Conservation (phyloP, 345 rosid species). For the Clarkia xantiana region DNA sequence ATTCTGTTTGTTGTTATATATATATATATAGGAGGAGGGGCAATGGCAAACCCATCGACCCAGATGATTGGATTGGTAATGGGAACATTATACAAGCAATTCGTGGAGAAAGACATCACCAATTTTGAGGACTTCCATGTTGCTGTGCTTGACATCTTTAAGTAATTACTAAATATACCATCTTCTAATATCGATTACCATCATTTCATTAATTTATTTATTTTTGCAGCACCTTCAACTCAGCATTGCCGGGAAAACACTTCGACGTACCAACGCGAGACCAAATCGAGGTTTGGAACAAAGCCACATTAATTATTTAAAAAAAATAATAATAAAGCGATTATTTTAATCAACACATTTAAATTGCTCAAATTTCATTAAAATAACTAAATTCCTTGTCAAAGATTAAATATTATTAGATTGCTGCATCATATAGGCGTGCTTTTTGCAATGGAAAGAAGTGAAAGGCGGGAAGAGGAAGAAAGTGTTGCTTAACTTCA, state of each 20-base stretch:
- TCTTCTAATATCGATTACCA: too few relatives aligned
- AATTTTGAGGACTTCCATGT: too few relatives aligned
- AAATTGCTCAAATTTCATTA: too few relatives aligned
- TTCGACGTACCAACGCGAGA: slow-evolving; percentile 46
- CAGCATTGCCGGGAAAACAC: slow-evolving; percentile 82
- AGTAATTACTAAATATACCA: slow-evolving; percentile 31
- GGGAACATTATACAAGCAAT: too few relatives aligned
- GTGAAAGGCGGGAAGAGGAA: slow-evolving; percentile 18
- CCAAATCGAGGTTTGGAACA: slow-evolving; percentile 33
- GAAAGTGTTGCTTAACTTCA: slow-evolving; percentile 28
- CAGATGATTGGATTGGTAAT: slow-evolving; percentile 46
- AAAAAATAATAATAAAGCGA: too few relatives aligned
- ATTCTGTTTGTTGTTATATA: too few relatives aligned
- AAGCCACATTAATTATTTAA: not conserved
- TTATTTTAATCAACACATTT: too few relatives aligned
- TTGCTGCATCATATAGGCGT: too few relatives aligned
- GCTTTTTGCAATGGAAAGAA: slow-evolving; percentile 26
- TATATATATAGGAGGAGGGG: too few relatives aligned
- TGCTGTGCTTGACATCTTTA: slow-evolving; percentile 66
- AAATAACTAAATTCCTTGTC: too few relatives aligned
- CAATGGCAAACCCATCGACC: slow-evolving; percentile 24
- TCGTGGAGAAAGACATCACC: slow-evolving; percentile 33
- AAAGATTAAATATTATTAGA: too few relatives aligned
- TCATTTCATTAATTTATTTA: too few relatives aligned
- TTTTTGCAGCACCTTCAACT: slow-evolving; percentile 54